Conservation (phyloP, 139 green algal genomes). For the Micractinium conductrix region DNA sequence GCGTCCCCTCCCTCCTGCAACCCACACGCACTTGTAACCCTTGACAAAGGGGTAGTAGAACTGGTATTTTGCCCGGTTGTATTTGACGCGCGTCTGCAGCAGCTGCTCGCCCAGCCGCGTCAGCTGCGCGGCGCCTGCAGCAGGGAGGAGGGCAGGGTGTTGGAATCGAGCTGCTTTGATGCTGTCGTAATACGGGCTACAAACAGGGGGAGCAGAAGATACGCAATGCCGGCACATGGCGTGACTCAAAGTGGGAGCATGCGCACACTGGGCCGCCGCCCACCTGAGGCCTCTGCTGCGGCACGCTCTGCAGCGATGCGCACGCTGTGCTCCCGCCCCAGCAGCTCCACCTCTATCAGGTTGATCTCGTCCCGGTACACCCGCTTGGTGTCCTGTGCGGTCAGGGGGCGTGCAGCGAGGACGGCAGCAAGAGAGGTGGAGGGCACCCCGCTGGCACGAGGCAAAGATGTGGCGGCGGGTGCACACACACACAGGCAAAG, state of each 20-base stretch:
- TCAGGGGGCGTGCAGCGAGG: too few relatives aligned
- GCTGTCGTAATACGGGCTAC: too few relatives aligned
- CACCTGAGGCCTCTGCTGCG: slow-evolving; percentile 48
- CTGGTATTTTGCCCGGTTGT: slow-evolving; percentile 68
- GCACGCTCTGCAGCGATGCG: slow-evolving; percentile 38
- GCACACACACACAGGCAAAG: neutral
- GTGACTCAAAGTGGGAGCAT: too few relatives aligned
- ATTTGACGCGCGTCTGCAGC: slow-evolving; percentile 43
- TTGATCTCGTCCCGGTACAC: slow-evolving; percentile 62
- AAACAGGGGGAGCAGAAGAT: too few relatives aligned
- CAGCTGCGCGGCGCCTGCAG: slow-evolving; percentile 39
- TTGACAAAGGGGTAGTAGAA: slow-evolving; percentile 73
- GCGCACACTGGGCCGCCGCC: too few relatives aligned
- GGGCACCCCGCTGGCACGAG: neutral
- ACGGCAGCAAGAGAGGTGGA: neutral
- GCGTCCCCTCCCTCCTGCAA: neutral
- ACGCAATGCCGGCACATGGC: too few relatives aligned
- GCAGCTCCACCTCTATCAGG: slow-evolving; percentile 59
- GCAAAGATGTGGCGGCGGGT: neutral
- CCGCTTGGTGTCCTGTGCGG: slow-evolving; percentile 58
- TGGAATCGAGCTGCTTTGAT: too few relatives aligned
- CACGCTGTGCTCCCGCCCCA: slow-evolving; percentile 45
- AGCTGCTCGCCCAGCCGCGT: slow-evolving; percentile 61
- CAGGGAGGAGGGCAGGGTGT: too few relatives aligned
- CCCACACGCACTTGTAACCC: slow-evolving; percentile 67